Evolutionary conservation across 352 stramenopile genomes (phyloP), one percentile per base, ranked within the genome.

Genomic region (Phytophthora uliginosa): DNA sequence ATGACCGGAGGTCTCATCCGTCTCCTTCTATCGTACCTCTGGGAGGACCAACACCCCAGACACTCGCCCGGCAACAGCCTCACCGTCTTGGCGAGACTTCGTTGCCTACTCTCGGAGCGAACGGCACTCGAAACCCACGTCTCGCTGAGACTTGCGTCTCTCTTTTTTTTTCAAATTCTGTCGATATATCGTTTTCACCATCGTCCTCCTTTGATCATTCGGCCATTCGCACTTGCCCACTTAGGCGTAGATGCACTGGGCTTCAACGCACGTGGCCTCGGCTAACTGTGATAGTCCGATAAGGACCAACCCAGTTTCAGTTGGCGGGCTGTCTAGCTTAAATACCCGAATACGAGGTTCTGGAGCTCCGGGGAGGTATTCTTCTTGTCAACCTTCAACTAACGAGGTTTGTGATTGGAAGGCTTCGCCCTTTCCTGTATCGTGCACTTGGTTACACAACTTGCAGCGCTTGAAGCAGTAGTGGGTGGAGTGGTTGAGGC

Each of bases 211-310:
- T 42, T 15, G 7, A 42, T 42, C 7, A 15, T 42, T 42, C 42
- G 47, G 20, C 45, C 47, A 54, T 54, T 54, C 18, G 47, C 47
- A 31, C 20, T 28, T 54, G 20, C 36, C 47, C 42, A 50, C 42
- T 5, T 20, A 50, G 7, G 42, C 47, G 47, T 31, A 26, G 28
- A 54, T 54, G 28, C 47, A 54, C 17, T 54, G n/a, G 8, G 47
- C 47, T 15, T 54, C 47, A 15, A 54, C 7, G 28, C 28, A 2
- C 18, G 47, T n/a, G 15, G 48, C 36, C 15, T 60, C 60, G 4
- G 28, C 26, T 69, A 69, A 63, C 62, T 63, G 62, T 62, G 36
- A 28, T 24, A 63, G 38, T 40, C 53, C 62, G 20, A 36, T 57
- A n/a, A 8, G 36, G 5, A 59, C 66, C 51, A 54, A 54, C 47